Evolutionary conservation across 2,329 filamentous ascomycete species (phyloP), one percentile per base, ranked within the genome.

Genomic region (Fusarium sambucinum): DNA sequence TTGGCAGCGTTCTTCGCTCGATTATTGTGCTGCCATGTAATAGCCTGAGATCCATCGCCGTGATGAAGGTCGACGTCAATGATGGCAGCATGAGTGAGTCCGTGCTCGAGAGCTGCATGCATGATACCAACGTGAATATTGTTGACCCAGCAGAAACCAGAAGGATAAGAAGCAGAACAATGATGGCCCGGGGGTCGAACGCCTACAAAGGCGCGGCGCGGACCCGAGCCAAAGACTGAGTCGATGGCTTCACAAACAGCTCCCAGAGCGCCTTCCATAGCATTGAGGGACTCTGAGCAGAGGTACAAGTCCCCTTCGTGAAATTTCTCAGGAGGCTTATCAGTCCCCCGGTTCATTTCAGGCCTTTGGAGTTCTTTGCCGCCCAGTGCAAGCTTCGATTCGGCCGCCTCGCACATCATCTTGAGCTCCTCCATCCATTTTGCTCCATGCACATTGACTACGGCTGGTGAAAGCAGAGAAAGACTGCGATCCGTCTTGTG

Each of bases 61-160:
- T 97, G 94, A 74, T 97, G 94, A 23, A 97, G 84, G 77, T 97
- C 93, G 76, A 97, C 95, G 76, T 97, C 94, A 68, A 97, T 89
- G 65, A 97, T 98, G 13, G 93, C 96, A 0, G 94, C 95, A 77
- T 99, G 96, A 0, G 95, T 98, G 29, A 98, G 82, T 1, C 92
- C 94, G 75, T 99, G 92, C 38, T 86, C 87, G 66, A 95, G 88
- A 21, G 93, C 90, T 13, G 90, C 95, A 77, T 99, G 92, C 78
- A 96, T 92, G 69, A 99, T 97, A 1, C 95, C 96, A 23, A 99
- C 93, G 76, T 98, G 95, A 1, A 99, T 94, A 76, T 99, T 99
- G 79, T 99, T 99, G 51, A 99, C 82, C 95, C 96, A 99, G 81
- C 96, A 99, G 77, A 99, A 99, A 0, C 96, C 96, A 3, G 95